These are phyloP conservation scores for Malania oleifera DNA, from an alignment of 164 flowering plant genomes.

Conservation along the genomic window DNA sequence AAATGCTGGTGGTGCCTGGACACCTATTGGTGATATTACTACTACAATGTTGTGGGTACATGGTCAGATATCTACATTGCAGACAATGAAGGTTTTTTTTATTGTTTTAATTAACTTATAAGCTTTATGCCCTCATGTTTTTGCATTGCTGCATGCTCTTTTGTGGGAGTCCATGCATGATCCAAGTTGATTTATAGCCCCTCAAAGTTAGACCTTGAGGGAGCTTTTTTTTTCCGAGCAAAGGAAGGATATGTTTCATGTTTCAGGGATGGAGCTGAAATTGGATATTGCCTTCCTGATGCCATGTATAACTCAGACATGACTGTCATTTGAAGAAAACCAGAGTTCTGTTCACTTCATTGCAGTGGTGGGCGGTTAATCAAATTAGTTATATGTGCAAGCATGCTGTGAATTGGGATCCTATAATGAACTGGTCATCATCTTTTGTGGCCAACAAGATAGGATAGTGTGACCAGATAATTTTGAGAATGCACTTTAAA, in stretches of 20 bases:
- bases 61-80: slow-evolving; percentile 93
- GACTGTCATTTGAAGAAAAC: neutral
- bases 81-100: slow-evolving; percentile 65
- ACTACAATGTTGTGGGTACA: slow-evolving; percentile 99
- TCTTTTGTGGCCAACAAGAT: too few relatives aligned
- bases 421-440: too few relatives aligned
- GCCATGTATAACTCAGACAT: neutral
- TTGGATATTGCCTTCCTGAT: neutral
- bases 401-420: too few relatives aligned
- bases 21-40: slow-evolving; percentile 97
- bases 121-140: neutral
- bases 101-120: too few relatives aligned
- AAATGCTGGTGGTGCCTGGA: slow-evolving; percentile 99
- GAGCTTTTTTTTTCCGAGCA: too few relatives aligned
- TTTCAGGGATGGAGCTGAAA: neutral
- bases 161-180: neutral
- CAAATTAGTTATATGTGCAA: too few relatives aligned
- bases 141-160: neutral
- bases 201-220: neutral
- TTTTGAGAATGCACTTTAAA: too few relatives aligned
- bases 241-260: neutral
- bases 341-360: too few relatives aligned
- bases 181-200: neutral
- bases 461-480: too few relatives aligned
- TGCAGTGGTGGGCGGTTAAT: too few relatives aligned